Evolutionary conservation across 257 asterid species (phyloP), one percentile per base, ranked within the genome.

Genomic region (Fraxinus americana): DNA sequence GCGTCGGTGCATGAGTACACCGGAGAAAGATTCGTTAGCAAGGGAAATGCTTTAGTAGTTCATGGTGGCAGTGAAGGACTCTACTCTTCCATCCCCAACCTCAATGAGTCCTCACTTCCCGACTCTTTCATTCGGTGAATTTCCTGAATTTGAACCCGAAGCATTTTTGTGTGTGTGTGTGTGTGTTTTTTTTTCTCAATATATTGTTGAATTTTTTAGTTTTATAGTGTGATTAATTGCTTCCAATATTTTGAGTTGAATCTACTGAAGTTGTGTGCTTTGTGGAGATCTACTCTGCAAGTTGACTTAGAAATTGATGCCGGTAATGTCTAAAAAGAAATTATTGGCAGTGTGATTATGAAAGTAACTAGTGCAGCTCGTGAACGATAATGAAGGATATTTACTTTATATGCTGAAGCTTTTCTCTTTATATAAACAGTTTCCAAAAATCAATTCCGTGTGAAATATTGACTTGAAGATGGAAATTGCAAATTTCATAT

Each of bases 41-140:
- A 90, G 79, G 97, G 98, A 67, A 96, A 96, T 88, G 96, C 99
- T 0, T 92, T 90, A 86, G 92, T 96, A 4, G 91, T 93, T 78
- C 97, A 93, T 45, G 99, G 96, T 25, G 99, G 98, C 10, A 96
- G 97, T 79, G 99, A 96, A 78, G 99, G 99, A 38, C 89, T 96
- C 50, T 90, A 93, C 91, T 86, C 97, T 82, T 93, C 97, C 70
- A 54, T 79, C 74, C 88, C 90, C 80, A 87, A 75, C 5, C 87
- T 78, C 82, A 90, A 87, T 77, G 89, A 91, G 34, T 92, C 97
- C 7, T 83, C 92, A 14, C 85, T 87, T 17, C 86, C 85, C 75
- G 89, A 89, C 88, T 91, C 99, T 57, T 93, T 88, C 78, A 90
- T 96, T 75, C 90, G 98, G 99, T 96, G 83, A 63, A 8, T 61